phyloP scores from a whole-genome alignment of 73 alveolate species.

The Blepharisma japonicum region DNA sequence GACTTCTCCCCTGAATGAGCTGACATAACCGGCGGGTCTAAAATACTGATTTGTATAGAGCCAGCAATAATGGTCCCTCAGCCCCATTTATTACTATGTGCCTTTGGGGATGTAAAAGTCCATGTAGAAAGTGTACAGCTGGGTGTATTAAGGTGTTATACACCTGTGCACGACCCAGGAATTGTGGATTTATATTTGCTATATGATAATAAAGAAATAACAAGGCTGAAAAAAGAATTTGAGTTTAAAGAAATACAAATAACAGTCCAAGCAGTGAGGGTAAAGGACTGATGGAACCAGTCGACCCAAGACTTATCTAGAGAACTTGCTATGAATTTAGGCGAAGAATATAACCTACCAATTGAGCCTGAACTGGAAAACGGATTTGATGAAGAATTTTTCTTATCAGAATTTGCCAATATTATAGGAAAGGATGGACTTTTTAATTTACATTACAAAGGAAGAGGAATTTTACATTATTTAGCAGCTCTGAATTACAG shows the following conservation, averaged over 20 bases:
- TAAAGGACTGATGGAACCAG: constrained; percentile 1
- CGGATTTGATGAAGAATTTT: constrained; percentile 10
- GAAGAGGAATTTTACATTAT: not conserved
- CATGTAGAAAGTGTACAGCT: constrained; percentile 48
- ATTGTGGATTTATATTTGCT: constrained; percentile 42
- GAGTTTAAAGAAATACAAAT: constrained; percentile 10
- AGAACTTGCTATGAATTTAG: not conserved
- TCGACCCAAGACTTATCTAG: not conserved
- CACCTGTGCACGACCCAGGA: constrained; percentile 61
- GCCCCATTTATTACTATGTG: constrained; percentile 35
- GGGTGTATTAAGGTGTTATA: constrained; percentile 60
- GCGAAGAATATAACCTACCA: not conserved
- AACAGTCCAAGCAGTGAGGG: not conserved
- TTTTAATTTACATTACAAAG: not conserved
- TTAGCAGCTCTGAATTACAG: not conserved
- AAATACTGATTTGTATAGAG: constrained; percentile 46
- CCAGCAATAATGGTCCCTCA: constrained; percentile 29
- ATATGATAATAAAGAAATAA: constrained; percentile 43
- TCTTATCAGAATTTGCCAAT: not conserved
- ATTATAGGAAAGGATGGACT: not conserved
- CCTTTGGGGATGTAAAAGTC: constrained; percentile 55
- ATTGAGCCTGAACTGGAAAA: not conserved
- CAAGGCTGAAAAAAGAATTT: not conserved
- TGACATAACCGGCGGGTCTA: constrained; percentile 62
- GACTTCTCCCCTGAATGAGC: constrained; percentile 75